phyloP scores from a whole-genome alignment of 331 rosid species.

The Stylosanthes scabra region DNA sequence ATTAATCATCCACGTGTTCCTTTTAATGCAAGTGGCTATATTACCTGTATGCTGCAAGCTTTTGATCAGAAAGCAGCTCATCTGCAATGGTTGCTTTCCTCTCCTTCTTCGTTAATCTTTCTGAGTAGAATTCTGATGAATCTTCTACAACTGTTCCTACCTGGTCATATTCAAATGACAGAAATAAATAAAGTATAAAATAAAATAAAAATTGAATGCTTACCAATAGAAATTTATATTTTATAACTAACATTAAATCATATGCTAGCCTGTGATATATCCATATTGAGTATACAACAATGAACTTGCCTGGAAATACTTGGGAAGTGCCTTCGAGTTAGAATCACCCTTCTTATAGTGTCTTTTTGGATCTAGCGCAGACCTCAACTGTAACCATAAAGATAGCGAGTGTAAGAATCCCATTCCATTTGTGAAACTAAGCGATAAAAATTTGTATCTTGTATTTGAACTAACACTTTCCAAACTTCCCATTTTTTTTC shows the following conservation, averaged over 20 bases:
- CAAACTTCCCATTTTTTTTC: too few species aligned
- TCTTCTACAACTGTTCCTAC: constrained; percentile 77
- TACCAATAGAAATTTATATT: not conserved
- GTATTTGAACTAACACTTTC: too few species aligned
- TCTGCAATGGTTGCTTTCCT: constrained; percentile 74
- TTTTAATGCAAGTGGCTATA: not conserved
- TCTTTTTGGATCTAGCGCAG: constrained; percentile 75
- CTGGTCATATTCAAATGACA: constrained; percentile 38
- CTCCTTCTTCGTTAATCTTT: constrained; percentile 73
- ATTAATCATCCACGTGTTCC: not conserved
- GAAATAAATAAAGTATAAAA: too few species aligned
- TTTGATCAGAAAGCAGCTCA: constrained; percentile 64
- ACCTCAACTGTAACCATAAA: constrained; percentile 53
- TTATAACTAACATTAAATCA: not conserved
- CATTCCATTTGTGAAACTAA: constrained; percentile 17
- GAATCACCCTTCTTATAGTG: constrained; percentile 78
- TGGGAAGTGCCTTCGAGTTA: constrained; percentile 50
- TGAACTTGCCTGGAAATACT: constrained; percentile 76
- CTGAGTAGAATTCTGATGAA: constrained; percentile 65
- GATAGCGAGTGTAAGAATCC: not conserved
- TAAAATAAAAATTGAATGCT: not conserved
- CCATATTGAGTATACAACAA: not conserved
- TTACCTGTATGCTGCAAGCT: constrained; percentile 69
- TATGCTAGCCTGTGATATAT: not conserved
- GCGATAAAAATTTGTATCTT: not conserved